Percentiles rank a stretch among this genome's conserved stretches.
Conservation (phyloP, 768 basidiomycete genomes). For the Lactarius tabidus region DNA sequence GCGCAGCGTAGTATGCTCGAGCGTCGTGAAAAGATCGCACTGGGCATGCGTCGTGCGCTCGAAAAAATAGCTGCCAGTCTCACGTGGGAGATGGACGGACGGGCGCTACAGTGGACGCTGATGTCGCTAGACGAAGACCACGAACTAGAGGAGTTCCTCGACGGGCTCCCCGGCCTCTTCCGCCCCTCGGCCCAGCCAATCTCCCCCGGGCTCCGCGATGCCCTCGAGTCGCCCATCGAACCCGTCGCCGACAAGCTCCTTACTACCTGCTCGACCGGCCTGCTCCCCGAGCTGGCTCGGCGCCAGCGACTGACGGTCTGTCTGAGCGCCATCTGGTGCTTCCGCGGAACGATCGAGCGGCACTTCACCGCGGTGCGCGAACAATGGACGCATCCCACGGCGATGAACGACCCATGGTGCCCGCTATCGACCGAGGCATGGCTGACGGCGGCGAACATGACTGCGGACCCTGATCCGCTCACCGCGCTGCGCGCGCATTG, state of each 20-base stretch:
- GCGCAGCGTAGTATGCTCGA: background rate
- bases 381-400: background rate
- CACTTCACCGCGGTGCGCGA: slow-evolving; percentile 10
- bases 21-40: background rate
- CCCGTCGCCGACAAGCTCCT: slow-evolving; percentile 4
- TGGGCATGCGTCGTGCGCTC: slow-evolving; percentile 12
- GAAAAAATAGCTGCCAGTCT: background rate
- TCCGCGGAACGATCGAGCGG: background rate
- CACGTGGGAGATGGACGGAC: background rate
- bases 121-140: slow-evolving; percentile 14
- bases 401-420: slow-evolving; percentile 10
- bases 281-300: slow-evolving; percentile 6
- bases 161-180: slow-evolving; percentile 14
- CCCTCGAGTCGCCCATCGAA: background rate
- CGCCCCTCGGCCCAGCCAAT: background rate
- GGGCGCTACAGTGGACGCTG: slow-evolving; percentile 14
- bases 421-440: slow-evolving; percentile 14
- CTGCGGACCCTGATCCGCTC: background rate
- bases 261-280: slow-evolving; percentile 7
- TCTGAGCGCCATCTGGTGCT: slow-evolving; percentile 14
- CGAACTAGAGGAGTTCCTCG: slow-evolving; percentile 17
- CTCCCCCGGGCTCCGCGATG: background rate
- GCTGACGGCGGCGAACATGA: slow-evolving; percentile 4
- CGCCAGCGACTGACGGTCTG: slow-evolving; percentile 12
- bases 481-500: slow-evolving; percentile 13